phyloP scores from a whole-genome alignment of 352 stramenopile genomes.

The Phytophthora tentaculata region DNA sequence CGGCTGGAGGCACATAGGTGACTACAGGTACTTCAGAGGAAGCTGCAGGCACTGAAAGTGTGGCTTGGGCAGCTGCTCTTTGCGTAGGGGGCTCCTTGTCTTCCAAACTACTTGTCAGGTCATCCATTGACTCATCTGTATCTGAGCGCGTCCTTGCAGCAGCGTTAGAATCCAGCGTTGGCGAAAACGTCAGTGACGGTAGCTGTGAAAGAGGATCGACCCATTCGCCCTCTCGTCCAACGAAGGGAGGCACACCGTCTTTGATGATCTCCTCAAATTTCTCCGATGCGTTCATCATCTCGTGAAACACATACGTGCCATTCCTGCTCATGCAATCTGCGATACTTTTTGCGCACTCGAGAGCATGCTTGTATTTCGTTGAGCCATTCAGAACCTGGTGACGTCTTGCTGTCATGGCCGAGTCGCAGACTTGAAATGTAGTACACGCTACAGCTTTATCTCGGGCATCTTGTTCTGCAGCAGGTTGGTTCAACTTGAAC shows the following conservation, averaged over 20 bases:
- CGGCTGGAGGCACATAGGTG: background rate
- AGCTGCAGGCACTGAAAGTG: too few species aligned
- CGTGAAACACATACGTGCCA: background rate
- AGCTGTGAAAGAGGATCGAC: background rate
- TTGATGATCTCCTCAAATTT: background rate
- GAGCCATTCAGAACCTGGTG: background rate
- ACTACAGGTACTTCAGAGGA: too few species aligned
- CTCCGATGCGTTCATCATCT: background rate
- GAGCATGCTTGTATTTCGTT: background rate
- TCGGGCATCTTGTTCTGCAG: background rate
- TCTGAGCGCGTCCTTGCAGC: too few species aligned
- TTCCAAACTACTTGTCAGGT: too few species aligned
- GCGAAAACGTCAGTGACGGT: background rate
- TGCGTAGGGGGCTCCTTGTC: too few species aligned
- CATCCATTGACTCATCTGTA: background rate
- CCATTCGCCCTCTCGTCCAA: background rate
- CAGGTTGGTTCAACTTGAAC: background rate
- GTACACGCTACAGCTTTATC: background rate
- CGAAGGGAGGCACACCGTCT: background rate
- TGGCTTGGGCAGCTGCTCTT: too few species aligned
- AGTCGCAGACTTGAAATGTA: background rate
- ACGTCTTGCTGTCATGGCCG: background rate
- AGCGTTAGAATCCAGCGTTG: too few species aligned
- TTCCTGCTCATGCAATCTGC: background rate
- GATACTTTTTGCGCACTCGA: background rate